Conservation (phyloP, 2,329 filamentous ascomycete genomes). For the Penicillium sp. region DNA sequence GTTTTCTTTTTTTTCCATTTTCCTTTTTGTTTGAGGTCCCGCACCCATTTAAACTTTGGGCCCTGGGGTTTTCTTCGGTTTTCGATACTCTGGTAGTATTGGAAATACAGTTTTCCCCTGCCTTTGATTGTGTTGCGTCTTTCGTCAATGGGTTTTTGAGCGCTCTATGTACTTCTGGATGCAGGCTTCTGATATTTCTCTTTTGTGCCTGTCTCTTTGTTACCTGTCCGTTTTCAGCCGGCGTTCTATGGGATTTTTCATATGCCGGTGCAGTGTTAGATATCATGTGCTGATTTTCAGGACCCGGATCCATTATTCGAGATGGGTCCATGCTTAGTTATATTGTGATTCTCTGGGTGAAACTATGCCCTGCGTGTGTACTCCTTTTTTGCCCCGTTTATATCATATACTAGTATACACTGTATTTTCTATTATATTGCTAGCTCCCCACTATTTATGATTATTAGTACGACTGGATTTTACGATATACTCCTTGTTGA, state of each 20-base stretch:
- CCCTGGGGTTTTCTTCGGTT: conserved; percentile 9
- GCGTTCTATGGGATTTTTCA: not conserved
- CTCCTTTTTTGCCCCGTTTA: not conserved
- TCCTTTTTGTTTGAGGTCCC: conserved; percentile 3
- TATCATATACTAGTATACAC: not conserved
- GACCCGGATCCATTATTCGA: not conserved
- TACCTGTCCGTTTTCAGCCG: not conserved
- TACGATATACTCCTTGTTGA: not conserved
- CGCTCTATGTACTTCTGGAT: not conserved
- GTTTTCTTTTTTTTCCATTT: not conserved
- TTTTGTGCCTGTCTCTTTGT: not conserved
- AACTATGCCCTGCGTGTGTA: conserved; percentile 10
- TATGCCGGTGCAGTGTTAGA: conserved; percentile 7
- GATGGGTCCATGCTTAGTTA: not conserved
- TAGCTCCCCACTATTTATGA: not conserved
- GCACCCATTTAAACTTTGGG: conserved; percentile 18
- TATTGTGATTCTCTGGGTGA: conserved; percentile 4
- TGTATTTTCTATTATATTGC: not conserved
- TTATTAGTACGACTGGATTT: conserved; percentile 8
- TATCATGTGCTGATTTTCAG: conserved; percentile 6
- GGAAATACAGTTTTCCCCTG: not conserved
- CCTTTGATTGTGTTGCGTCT: conserved; percentile 1
- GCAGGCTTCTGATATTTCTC: not conserved
- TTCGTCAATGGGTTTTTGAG: not conserved
- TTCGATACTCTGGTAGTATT: conserved; percentile 15